phyloP scores from a whole-genome alignment of 1,139 yeast genomes.

The Meyerozyma carpophila region DNA sequence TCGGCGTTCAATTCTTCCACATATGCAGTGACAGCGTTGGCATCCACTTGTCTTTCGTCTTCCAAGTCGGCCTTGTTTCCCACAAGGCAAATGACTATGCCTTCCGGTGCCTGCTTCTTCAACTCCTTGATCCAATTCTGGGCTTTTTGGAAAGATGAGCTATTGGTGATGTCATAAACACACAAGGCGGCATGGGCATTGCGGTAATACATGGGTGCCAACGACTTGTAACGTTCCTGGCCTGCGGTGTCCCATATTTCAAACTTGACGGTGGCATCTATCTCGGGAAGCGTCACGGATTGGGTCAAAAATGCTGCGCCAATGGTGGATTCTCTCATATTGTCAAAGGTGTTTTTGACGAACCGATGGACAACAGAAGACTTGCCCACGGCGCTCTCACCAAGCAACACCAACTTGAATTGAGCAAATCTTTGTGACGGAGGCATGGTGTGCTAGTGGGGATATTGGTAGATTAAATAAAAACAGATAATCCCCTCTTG shows the following conservation, averaged over 20 bases:
- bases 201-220: constrained; percentile 48
- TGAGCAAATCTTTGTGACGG: constrained; percentile 5
- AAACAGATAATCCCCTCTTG: background rate
- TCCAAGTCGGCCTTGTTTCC: constrained; percentile 63
- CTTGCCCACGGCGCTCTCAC: constrained; percentile 14
- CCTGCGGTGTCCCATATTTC: constrained; percentile 55
- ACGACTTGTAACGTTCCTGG: constrained; percentile 42
- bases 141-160: constrained; percentile 77
- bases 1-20: constrained; percentile 25
- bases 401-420: constrained; percentile 13
- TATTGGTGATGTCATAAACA: constrained; percentile 30
- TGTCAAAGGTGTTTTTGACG: constrained; percentile 79
- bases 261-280: constrained; percentile 24
- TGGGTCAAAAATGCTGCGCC: constrained; percentile 98
- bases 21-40: constrained; percentile 31
- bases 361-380: constrained; percentile 12
- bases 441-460: background rate
- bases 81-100: constrained; percentile 79
- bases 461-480: background rate
- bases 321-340: constrained; percentile 88
- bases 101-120: constrained; percentile 82
- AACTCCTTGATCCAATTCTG: constrained; percentile 95
- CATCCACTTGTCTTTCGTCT: constrained; percentile 19
- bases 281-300: constrained; percentile 32
- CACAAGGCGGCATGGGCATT: constrained; percentile 37